Conservation (phyloP, 805 yeast species). For the Yamadazyma laniorum region DNA sequence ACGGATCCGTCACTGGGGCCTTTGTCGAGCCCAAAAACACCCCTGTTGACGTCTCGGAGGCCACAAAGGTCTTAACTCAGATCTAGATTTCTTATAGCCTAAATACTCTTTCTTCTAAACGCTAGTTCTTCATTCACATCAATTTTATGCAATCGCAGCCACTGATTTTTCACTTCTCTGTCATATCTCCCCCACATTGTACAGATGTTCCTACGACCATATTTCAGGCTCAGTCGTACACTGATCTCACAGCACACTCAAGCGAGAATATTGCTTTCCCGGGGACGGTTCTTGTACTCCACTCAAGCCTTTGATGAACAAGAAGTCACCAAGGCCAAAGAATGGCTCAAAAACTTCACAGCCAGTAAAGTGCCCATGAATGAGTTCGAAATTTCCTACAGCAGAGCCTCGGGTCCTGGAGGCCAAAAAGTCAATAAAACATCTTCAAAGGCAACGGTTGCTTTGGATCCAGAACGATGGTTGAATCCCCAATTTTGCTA, state of each 20-base stretch:
- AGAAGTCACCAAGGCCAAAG: slow-evolving; percentile 14
- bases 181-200: no score
- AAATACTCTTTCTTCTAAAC: no score
- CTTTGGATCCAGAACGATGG: slow-evolving; percentile 45
- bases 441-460: slow-evolving; percentile 63
- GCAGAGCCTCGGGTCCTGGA: slow-evolving; percentile 79
- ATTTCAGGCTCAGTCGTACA: no score
- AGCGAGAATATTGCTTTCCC: no score
- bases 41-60: slow-evolving; percentile 56
- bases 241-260: no score
- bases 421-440: slow-evolving; percentile 85
- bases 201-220: no score
- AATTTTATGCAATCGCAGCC: no score
- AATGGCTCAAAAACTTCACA: slow-evolving; percentile 41
- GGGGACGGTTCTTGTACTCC: no score
- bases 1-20: slow-evolving; percentile 65
- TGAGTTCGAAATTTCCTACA: slow-evolving; percentile 44
- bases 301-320: not conserved
- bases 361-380: slow-evolving; percentile 41
- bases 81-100: no score
- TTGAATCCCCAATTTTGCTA: slow-evolving; percentile 32
- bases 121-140: no score
- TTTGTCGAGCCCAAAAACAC: slow-evolving; percentile 82
- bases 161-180: no score
- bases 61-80: slow-evolving; percentile 40